Evolutionary conservation across 2,329 filamentous ascomycete species (phyloP), one percentile per base, ranked within the genome.

Genomic region (Phialophora tarda): DNA sequence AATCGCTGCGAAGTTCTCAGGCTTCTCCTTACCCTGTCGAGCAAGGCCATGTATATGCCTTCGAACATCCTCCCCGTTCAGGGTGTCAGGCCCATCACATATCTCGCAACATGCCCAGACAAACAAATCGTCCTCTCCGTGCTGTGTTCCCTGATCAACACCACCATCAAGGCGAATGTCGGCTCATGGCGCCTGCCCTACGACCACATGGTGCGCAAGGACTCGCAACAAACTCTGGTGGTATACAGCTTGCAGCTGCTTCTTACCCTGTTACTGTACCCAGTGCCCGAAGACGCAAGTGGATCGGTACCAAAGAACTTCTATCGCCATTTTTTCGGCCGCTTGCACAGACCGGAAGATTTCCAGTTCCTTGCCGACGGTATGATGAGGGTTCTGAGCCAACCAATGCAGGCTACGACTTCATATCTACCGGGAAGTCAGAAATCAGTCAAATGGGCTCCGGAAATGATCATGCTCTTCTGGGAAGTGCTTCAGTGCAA

Each of bases 401-500:
- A 60, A 59, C 57, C 61, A 82, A 88, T 97, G 69, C 92, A 96
- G 79, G 90, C 92, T 51, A 96, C 92, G 65, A 86, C 87, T 11
- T 94, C 93, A 0, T 97, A 97, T 77, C 86, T 97, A 1, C 93
- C 94, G 0, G 92, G 93, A 4, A 90, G 89, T 47, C 92, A 96
- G 73, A 86, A 90, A 56, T 86, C 90, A 0, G 83, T 92, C 60
- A 92, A 91, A 75, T 96, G 94, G 84, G 92, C 93, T 0, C 93
- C 95, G 1, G 95, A 99, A 78, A 96, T 96, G 82, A 89, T 98
- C 63, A 95, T 97, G 86, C 84, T 99, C 1, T 97, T 98, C 76
- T 99, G 95, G 95, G 95, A 99, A 81, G 88, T 92, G 44, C 88
- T 95, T 4, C 95, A 99, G 78, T 97, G 94, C 84, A 99, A 99